phyloP scores from a whole-genome alignment of 2,329 filamentous ascomycete species.

The Calonectria henricotiae region DNA sequence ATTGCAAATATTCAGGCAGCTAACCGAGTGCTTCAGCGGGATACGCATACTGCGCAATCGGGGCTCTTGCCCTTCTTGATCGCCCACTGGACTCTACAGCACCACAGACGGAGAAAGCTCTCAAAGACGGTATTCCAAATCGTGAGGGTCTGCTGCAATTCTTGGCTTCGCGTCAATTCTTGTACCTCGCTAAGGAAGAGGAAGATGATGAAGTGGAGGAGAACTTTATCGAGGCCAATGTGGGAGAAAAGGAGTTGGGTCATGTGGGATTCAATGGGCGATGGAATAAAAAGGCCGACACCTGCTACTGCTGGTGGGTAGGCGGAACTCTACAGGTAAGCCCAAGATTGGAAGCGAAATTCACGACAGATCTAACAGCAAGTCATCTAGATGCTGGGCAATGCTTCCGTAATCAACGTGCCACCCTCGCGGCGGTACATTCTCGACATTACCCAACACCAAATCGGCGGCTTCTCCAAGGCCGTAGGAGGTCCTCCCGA shows the following conservation, averaged over 20 bases:
- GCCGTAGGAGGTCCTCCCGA: constrained; percentile 78
- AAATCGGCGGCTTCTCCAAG: constrained; percentile 88
- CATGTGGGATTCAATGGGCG: constrained; percentile 90
- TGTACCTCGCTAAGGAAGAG: constrained; percentile 68
- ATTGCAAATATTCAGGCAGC: constrained; percentile 24
- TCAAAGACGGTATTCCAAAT: constrained; percentile 58
- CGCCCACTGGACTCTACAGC: constrained; percentile 65
- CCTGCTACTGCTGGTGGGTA: constrained; percentile 97
- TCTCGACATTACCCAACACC: constrained; percentile 88
- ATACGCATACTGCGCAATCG: constrained; percentile 91
- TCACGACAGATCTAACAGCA: constrained; percentile 19
- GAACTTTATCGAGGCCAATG: constrained; percentile 56
- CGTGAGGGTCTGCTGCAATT: constrained; percentile 64
- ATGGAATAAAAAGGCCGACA: constrained; percentile 92
- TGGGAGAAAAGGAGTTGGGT: constrained; percentile 57
- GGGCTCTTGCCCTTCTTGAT: constrained; percentile 83
- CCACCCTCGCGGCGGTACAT: constrained; percentile 82
- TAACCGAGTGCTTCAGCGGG: constrained; percentile 72
- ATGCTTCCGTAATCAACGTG: constrained; percentile 72
- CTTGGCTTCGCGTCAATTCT: constrained; percentile 77
- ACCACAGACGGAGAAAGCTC: constrained; percentile 46
- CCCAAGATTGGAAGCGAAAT: neutral
- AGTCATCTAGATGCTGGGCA: constrained; percentile 71
- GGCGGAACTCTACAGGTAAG: constrained; percentile 73
- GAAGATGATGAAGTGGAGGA: constrained; percentile 65